Percentiles rank a stretch among this genome's conserved stretches.
Conservation (phyloP, 2,329 filamentous ascomycete species). For the Byssothecium circinans region DNA sequence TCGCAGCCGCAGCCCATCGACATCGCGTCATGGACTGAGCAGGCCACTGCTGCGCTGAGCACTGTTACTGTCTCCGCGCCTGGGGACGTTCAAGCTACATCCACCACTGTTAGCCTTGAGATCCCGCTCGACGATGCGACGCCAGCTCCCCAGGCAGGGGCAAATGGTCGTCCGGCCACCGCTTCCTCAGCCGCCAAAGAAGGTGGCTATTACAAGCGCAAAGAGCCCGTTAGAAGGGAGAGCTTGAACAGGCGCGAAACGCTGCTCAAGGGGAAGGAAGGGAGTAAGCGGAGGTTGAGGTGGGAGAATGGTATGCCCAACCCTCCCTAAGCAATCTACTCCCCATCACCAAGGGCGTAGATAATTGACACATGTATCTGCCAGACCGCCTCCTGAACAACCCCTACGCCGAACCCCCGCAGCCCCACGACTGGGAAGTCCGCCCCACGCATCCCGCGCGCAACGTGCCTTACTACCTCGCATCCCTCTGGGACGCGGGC, state of each 20-base stretch:
- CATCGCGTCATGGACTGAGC: constrained; percentile 53
- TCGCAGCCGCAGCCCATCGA: constrained; percentile 38
- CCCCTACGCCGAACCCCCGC: constrained; percentile 80
- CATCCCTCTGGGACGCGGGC: constrained; percentile 76
- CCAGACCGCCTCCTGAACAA: constrained; percentile 83
- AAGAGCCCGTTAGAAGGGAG: constrained; percentile 60
- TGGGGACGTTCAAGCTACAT: constrained; percentile 14
- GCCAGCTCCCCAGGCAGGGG: constrained; percentile 15
- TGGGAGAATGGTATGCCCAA: constrained; percentile 83
- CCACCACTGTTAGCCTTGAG: constrained; percentile 65
- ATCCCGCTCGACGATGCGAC: constrained; percentile 72
- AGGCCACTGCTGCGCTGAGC: constrained; percentile 48
- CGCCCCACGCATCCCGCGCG: constrained; percentile 78
- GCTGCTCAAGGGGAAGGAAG: constrained; percentile 86
- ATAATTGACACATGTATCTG: constrained; percentile 3
- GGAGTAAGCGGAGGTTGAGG: constrained; percentile 78
- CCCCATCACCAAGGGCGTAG: background rate
- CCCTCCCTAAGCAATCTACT: constrained; percentile 1
- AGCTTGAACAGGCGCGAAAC: constrained; percentile 70
- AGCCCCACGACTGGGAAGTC: constrained; percentile 79
- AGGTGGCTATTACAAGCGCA: constrained; percentile 55
- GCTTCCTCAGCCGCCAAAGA: constrained; percentile 42
- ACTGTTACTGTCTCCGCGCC: constrained; percentile 44
- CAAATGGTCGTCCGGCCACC: constrained; percentile 22
- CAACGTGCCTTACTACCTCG: constrained; percentile 84